Evolutionary conservation across 495 filamentous ascomycete species (phyloP).

Genomic region (Lepraria neglecta): DNA sequence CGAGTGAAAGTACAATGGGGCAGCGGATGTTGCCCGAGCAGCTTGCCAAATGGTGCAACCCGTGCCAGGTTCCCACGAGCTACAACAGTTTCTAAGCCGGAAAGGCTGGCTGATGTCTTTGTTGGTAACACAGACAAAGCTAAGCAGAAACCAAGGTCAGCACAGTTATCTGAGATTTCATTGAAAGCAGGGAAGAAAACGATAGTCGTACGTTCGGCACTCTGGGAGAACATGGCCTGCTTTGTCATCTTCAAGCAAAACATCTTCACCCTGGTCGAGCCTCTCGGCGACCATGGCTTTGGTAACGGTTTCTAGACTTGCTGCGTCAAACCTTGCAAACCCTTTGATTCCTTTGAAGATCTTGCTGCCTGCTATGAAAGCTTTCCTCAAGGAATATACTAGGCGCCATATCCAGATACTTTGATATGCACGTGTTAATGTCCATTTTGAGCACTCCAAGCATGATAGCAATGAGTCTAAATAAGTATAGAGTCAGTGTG

Average conservation of each 20-base stretch:
- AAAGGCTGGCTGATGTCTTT: slow-evolving; percentile 5
- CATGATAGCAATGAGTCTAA: slow-evolving; percentile 78
- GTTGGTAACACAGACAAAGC: slow-evolving; percentile 11
- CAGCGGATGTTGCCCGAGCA: slow-evolving; percentile 81
- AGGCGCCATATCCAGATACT: slow-evolving; percentile 7
- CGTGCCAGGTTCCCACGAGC: slow-evolving; percentile 11
- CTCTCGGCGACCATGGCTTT: slow-evolving; percentile 1
- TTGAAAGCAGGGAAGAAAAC: background rate
- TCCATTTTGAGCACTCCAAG: slow-evolving; percentile 82
- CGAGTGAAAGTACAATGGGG: slow-evolving; percentile 83
- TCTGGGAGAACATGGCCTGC: background rate
- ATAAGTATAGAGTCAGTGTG: background rate
- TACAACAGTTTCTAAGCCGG: slow-evolving; percentile 8
- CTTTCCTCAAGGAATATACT: background rate
- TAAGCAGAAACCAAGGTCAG: background rate
- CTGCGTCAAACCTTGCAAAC: background rate
- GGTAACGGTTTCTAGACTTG: background rate
- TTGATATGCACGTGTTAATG: slow-evolving; percentile 70
- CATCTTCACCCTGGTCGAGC: background rate
- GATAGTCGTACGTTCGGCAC: background rate
- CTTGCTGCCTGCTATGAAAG: slow-evolving; percentile 9
- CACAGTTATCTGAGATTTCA: background rate
- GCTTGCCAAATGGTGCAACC: slow-evolving; percentile 86
- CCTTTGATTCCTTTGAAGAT: slow-evolving; percentile 14
- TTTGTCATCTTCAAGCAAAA: background rate